Conservation (phyloP, 1,284 basidiomycete species). For the Schizophyllum amplum region DNA sequence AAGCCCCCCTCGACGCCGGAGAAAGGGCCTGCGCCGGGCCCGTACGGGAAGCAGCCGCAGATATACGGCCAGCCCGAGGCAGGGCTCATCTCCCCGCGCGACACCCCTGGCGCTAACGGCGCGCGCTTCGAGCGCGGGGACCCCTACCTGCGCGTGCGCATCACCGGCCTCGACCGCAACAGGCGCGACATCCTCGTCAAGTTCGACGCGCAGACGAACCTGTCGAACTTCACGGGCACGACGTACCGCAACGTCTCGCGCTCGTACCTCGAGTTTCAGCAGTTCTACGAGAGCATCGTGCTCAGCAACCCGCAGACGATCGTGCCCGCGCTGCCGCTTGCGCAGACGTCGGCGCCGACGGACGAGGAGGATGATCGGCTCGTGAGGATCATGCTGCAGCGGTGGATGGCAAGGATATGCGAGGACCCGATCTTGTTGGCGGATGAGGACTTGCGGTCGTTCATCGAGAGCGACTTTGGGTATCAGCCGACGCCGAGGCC, state of each 20-base stretch:
- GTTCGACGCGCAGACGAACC: conserved; percentile 91
- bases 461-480: conserved; percentile 94
- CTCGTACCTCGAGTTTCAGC: conserved; percentile 87
- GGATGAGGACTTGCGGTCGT: conserved; percentile 87
- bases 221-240: conserved; percentile 82
- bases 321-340: conserved; percentile 82
- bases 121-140: conserved; percentile 63
- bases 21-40: conserved; percentile 40
- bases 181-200: conserved; percentile 86
- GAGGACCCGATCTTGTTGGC: conserved; percentile 79
- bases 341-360: conserved; percentile 88
- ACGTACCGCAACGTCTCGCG: conserved; percentile 88
- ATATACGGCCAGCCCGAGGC: conserved; percentile 78
- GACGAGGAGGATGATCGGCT: conserved; percentile 95
- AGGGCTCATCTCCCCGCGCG: conserved; percentile 68
- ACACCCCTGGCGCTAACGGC: conserved; percentile 57
- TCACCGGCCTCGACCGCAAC: conserved; percentile 87
- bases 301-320: conserved; percentile 87
- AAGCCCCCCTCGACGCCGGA: conserved; percentile 33
- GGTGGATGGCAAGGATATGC: conserved; percentile 86
- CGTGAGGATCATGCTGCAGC: conserved; percentile 86
- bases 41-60: conserved; percentile 70
- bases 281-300: conserved; percentile 81
- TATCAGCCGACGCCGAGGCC: conserved; percentile 77
- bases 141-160: conserved; percentile 80